Percentiles rank a stretch among this genome's conserved stretches.
Conservation (phyloP, 768 basidiomycete species). For the Russula foetens region DNA sequence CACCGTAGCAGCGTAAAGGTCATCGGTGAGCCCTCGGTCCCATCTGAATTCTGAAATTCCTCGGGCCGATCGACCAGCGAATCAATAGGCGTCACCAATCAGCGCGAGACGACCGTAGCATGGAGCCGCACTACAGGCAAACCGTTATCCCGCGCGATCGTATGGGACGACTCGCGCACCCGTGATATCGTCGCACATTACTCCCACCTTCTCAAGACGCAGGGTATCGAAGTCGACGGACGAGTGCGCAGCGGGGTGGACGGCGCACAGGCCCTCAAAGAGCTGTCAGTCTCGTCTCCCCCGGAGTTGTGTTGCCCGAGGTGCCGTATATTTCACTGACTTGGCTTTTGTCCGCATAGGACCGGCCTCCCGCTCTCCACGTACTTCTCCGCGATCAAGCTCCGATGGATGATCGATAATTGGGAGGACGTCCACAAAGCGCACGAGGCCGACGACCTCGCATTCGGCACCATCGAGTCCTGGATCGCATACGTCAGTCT, state of each 20-base stretch:
- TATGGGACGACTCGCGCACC: constrained; percentile 95
- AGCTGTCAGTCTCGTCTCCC: constrained; percentile 49
- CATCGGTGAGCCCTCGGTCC: constrained; percentile 56
- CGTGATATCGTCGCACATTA: constrained; percentile 78
- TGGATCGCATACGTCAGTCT: constrained; percentile 80
- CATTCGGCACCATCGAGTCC: constrained; percentile 94
- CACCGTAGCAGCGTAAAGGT: constrained; percentile 76
- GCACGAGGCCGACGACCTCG: constrained; percentile 69
- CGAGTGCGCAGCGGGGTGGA: constrained; percentile 64
- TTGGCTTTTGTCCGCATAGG: constrained; percentile 34
- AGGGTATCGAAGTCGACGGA: constrained; percentile 69
- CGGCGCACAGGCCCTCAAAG: constrained; percentile 52
- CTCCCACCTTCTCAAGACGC: constrained; percentile 58
- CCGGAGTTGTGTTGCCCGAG: neutral
- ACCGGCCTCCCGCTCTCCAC: constrained; percentile 94
- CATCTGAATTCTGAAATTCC: neutral
- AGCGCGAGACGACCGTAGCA: constrained; percentile 90
- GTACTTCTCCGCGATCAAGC: constrained; percentile 95
- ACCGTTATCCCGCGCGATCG: constrained; percentile 82
- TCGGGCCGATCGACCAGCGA: neutral
- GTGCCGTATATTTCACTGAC: neutral
- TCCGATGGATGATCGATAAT: constrained; percentile 95
- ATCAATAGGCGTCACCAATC: constrained; percentile 84
- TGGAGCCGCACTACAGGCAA: constrained; percentile 91
- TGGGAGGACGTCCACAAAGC: constrained; percentile 67